Evolutionary conservation across 1,284 basidiomycete species (phyloP), one percentile per base, ranked within the genome.

Genomic region (Coniferiporia sulphurascens): DNA sequence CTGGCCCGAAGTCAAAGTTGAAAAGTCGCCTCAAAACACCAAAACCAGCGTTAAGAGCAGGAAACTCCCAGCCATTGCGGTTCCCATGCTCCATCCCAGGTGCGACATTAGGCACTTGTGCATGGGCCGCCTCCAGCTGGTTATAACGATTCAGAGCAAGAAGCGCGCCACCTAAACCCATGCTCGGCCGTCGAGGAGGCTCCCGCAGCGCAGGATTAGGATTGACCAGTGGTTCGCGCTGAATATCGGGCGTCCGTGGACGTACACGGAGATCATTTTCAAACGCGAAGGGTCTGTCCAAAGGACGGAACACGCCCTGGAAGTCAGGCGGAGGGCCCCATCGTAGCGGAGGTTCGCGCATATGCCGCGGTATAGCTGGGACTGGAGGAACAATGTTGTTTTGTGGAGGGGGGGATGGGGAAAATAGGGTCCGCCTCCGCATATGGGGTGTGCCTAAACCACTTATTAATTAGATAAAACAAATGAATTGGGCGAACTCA

Each of bases 101-200:
- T 3, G 4, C 35, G 27, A 3, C 49, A 9, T 32, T 10, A 21
- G 27, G 12, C 7, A 32, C 49, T n/a, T 12, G 27, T 21, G 27
- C 22, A 13, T 52, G 50, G 34, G 59, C 41, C 12, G 52, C 46
- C 46, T 55, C 65, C 0, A 61, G 48, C 10, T 65, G 65, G 41
- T 66, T 65, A 52, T 71, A 72, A 36, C 69, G 65, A 51, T 70
- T 73, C 8, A 72, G 65, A 2, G 84, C 75, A 9, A 88, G 72
- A 2, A 89, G 65, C 1, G 83, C 86, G n/a, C 87, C 87, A 17
- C 87, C 87, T 32, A 89, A 71, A 27, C 84, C 84, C 74, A 89
- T 80, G 3, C 73, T 62, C 22, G 84, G 85, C 10, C 76, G 71
- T 63, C 83, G 83, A 10, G 43, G 53, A 17, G 43, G 83, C 8